Percentiles rank a stretch among this genome's conserved stretches.
phyloP scores from a whole-genome alignment of 2,329 filamentous ascomycete species.

The Emmonsia crescens region DNA sequence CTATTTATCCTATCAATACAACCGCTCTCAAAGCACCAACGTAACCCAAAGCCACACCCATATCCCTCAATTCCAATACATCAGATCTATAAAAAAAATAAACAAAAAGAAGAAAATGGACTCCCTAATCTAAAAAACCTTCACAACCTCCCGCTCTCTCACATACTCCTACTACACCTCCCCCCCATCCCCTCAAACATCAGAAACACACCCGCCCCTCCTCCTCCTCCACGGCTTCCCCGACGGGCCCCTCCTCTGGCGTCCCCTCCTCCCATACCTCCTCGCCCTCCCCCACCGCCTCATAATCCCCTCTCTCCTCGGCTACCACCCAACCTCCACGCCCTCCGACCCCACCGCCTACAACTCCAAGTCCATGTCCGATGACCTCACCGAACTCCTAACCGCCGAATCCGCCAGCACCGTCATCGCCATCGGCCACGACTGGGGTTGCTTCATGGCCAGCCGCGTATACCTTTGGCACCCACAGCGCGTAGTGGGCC shows the following conservation, averaged over 20 bases:
- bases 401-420: not conserved
- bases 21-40: too few species aligned
- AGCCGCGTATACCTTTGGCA: not conserved
- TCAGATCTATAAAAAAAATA: not conserved
- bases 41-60: not conserved
- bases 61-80: not conserved
- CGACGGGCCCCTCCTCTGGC: not conserved
- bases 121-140: not conserved
- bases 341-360: not conserved
- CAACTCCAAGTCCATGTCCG: not conserved
- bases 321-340: not conserved
- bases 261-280: not conserved
- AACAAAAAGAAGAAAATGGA: not conserved
- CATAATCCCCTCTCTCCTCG: not conserved
- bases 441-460: conserved; percentile 1
- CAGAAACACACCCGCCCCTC: not conserved
- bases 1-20: not conserved
- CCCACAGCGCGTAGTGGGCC: not conserved
- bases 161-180: conserved; percentile 1
- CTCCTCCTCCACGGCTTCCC: conserved; percentile 2
- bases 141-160: not conserved
- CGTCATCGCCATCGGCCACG: not conserved
- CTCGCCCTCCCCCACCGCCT: not conserved
- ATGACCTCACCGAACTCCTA: not conserved
- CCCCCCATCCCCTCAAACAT: not conserved